Conservation (phyloP, 1,284 basidiomycete genomes). For the Golubevia sp. region DNA sequence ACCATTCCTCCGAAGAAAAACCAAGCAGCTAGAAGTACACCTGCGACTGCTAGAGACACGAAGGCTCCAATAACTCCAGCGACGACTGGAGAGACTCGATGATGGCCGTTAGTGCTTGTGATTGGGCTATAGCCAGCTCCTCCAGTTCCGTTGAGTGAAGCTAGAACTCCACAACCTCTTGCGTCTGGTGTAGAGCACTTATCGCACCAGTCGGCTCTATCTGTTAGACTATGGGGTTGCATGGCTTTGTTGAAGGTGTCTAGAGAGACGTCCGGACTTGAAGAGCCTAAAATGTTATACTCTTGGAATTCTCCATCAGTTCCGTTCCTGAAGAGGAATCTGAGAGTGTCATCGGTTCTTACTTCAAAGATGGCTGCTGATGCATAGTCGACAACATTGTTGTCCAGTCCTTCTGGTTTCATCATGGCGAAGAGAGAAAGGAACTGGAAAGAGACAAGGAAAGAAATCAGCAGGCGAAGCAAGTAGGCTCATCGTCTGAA, state of each 20-base stretch:
- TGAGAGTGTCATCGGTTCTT: constrained; percentile 27
- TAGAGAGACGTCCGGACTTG: constrained; percentile 4
- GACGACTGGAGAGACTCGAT: constrained; percentile 41
- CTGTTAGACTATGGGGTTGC: constrained; percentile 18
- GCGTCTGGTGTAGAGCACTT: constrained; percentile 30
- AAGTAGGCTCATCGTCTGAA: no score
- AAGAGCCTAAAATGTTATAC: constrained; percentile 16
- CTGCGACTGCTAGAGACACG: constrained; percentile 35
- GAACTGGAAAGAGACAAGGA: constrained; percentile 18
- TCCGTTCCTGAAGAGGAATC: constrained; percentile 43
- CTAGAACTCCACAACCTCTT: constrained; percentile 34
- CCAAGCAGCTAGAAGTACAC: constrained; percentile 13
- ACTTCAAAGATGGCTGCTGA: constrained; percentile 37
- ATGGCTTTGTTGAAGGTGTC: constrained; percentile 16
- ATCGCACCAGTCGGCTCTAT: constrained; percentile 40
- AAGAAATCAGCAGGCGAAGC: no score
- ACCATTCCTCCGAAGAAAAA: background rate
- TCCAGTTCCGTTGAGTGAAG: constrained; percentile 44
- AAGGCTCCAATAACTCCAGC: constrained; percentile 47
- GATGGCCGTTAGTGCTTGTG: constrained; percentile 33
- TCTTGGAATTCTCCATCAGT: constrained; percentile 17
- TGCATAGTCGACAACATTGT: constrained; percentile 43
- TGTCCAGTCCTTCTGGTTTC: background rate
- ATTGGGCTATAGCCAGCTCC: constrained; percentile 27
- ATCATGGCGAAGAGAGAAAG: constrained; percentile 35